Percentiles rank a stretch among this genome's conserved stretches.
Evolutionary conservation across 2,329 filamentous ascomycete genomes (phyloP).

Genomic region (Clonostachys chloroleuca): DNA sequence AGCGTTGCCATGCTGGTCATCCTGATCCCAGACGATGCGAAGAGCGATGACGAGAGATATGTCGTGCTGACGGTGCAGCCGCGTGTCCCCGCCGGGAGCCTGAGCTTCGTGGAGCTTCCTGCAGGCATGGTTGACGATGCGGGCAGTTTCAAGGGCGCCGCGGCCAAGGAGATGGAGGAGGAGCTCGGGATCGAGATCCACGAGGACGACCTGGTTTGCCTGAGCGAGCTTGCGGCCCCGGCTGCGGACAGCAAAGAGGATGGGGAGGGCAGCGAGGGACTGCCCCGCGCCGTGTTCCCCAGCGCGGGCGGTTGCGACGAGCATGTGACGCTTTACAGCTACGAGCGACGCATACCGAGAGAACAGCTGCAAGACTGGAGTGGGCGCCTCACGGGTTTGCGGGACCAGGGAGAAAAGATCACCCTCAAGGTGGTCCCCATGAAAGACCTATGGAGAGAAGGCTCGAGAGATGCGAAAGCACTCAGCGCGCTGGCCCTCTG

Average conservation of each 20-base stretch:
- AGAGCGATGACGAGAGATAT: constrained; percentile 38
- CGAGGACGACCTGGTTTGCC: constrained; percentile 37
- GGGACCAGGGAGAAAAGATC: constrained; percentile 57
- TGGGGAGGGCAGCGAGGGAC: constrained; percentile 15
- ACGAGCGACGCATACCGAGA: constrained; percentile 47
- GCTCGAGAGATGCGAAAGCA: constrained; percentile 54
- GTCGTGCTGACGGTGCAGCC: constrained; percentile 57
- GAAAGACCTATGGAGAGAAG: constrained; percentile 52
- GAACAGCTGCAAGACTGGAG: constrained; percentile 47
- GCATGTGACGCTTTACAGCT: constrained; percentile 52
- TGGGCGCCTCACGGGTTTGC: constrained; percentile 52
- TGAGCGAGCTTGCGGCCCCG: constrained; percentile 44
- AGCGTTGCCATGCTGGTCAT: constrained; percentile 57
- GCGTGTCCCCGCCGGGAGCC: constrained; percentile 48
- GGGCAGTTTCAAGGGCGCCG: constrained; percentile 50
- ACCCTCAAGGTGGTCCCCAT: constrained; percentile 54
- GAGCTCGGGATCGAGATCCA: constrained; percentile 52
- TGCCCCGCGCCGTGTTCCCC: constrained; percentile 49
- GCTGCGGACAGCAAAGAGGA: constrained; percentile 6
- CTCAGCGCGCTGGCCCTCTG: constrained; percentile 55
- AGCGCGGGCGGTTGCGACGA: constrained; percentile 59
- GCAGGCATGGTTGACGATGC: constrained; percentile 54
- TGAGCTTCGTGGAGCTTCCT: constrained; percentile 51
- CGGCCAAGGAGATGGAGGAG: constrained; percentile 57
- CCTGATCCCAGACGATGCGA: constrained; percentile 46